Base-by-base conservation (phyloP, 306 rosid genomes). In the Betula pendula region DNA sequence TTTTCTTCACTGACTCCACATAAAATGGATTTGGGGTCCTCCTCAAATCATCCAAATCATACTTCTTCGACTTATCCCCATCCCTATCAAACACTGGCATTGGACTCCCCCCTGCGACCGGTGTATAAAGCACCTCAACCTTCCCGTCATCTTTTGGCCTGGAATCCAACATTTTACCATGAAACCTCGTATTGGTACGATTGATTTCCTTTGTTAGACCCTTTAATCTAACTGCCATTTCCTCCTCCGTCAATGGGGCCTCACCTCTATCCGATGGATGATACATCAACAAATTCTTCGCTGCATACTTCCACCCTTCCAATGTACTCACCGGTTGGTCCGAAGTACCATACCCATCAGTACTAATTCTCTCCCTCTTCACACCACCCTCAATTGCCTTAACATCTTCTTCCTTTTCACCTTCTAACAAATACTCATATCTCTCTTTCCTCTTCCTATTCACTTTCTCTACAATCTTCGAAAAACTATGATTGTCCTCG, bases 361-460 rank as follows among this genome's bases (percentile, higher is more conserved):
- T 92, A 33, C 97, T 92, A 33, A 96, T 87, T 77, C 98, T 89
- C 75, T 91, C 90, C 84, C 96, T 89, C 87, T 89, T 86, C 5
- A 25, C 94, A 84, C 90, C 97, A 84, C 88, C 97, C 88, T 91
- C 97, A 77, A 92, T 84, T 2, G 86, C 86, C 43, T 85, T 48
- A 11, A 67, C 91, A 62, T 69, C 86, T 20, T 71, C 86, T 24
- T 84, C 88, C 24, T 85, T 85, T 70, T 89, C 91, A 4, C 96
- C 94, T 77, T 91, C 97, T 14, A 77, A 79, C 87, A 96, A 77
- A 80, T 85, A 87, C 25, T 77, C 93, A 80, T 75, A 88, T 68
- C 98, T 84, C 80, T 96, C 99, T 76, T 96, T 92, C 89, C 99
- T 92, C 94, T 96, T 96, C 94, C 91, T 84, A 86, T 96, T 96